A percentile compares a stretch with the other conserved stretches of the same genome.
phyloP scores from a whole-genome alignment of 371 early-diverging fungal genomes.

The Actinomucor elegans region DNA sequence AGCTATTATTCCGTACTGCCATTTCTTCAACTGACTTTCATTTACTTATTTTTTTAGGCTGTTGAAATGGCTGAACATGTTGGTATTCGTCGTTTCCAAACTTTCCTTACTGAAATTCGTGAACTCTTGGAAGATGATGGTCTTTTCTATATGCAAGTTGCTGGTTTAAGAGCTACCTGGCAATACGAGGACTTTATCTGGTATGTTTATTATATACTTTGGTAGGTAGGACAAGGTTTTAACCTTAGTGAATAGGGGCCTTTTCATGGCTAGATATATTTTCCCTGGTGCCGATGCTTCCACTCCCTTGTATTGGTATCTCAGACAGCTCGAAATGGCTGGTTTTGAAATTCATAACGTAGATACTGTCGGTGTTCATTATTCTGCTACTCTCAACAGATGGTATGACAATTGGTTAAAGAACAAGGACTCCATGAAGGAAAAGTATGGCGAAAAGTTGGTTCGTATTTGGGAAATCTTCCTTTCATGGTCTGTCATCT shows the following conservation, averaged over 20 bases:
- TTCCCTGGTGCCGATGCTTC: slow-evolving; percentile 99
- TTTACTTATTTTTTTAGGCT: slow-evolving; percentile 38
- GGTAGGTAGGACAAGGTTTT: background rate
- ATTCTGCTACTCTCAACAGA: slow-evolving; percentile 91
- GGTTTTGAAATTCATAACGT: slow-evolving; percentile 89
- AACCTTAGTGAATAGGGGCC: slow-evolving; percentile 62
- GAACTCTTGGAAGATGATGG: slow-evolving; percentile 97
- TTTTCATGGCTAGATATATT: slow-evolving; percentile 97
- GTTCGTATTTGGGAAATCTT: slow-evolving; percentile 92
- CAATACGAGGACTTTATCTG: slow-evolving; percentile 89
- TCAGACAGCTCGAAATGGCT: slow-evolving; percentile 86
- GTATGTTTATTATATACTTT: slow-evolving; percentile 22
- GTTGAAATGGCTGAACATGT: slow-evolving; percentile 99
- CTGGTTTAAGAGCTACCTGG: slow-evolving; percentile 90
- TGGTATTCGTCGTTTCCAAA: slow-evolving; percentile 89
- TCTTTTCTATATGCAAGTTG: slow-evolving; percentile 95
- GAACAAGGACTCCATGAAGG: slow-evolving; percentile 82
- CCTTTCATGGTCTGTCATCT: slow-evolving; percentile 94
- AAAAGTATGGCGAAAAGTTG: slow-evolving; percentile 85
- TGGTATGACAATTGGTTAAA: slow-evolving; percentile 98
- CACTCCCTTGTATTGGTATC: slow-evolving; percentile 92
- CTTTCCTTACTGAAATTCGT: slow-evolving; percentile 89
- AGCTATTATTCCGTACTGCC: background rate
- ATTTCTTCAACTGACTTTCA: background rate
- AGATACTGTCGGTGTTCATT: slow-evolving; percentile 96